These are phyloP conservation scores for Hydnomerulius pinastri DNA, from an alignment of 768 basidiomycete species.

Conservation along the genomic window DNA sequence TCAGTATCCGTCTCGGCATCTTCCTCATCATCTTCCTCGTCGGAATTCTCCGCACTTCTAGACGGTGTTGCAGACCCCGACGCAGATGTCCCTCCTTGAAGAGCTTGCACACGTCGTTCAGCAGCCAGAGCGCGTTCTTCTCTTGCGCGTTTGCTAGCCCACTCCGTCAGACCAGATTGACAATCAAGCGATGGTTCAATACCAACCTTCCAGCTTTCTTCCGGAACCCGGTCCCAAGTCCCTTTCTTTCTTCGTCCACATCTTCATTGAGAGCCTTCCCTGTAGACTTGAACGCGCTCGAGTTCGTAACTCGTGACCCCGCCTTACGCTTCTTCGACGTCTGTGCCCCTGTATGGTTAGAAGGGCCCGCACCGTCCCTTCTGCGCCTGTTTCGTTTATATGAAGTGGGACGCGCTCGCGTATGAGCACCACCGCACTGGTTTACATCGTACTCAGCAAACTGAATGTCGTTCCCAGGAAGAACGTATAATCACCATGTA, in stretches of 20 bases:
- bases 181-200: background rate
- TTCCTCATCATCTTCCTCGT: constrained; percentile 41
- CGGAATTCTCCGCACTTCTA: constrained; percentile 31
- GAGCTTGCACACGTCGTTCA: constrained; percentile 56
- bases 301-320: constrained; percentile 64
- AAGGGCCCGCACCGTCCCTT: constrained; percentile 39
- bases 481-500: constrained; percentile 56
- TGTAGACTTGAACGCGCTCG: constrained; percentile 58
- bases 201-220: constrained; percentile 68
- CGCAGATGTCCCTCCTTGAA: constrained; percentile 36
- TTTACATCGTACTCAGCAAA: constrained; percentile 1
- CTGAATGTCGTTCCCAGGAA: background rate
- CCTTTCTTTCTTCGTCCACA: constrained; percentile 36
- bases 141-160: constrained; percentile 68
- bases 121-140: constrained; percentile 79
- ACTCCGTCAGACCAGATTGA: background rate
- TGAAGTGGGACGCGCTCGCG: constrained; percentile 55
- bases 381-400: constrained; percentile 43
- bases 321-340: constrained; percentile 70
- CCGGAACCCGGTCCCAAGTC: constrained; percentile 62
- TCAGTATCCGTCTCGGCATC: constrained; percentile 46
- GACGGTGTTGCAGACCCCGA: constrained; percentile 17
- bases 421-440: constrained; percentile 82
- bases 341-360: constrained; percentile 59
- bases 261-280: constrained; percentile 55